These are phyloP conservation scores for Prunus mira DNA, from an alignment of 306 rosid genomes.

Conservation along the genomic window DNA sequence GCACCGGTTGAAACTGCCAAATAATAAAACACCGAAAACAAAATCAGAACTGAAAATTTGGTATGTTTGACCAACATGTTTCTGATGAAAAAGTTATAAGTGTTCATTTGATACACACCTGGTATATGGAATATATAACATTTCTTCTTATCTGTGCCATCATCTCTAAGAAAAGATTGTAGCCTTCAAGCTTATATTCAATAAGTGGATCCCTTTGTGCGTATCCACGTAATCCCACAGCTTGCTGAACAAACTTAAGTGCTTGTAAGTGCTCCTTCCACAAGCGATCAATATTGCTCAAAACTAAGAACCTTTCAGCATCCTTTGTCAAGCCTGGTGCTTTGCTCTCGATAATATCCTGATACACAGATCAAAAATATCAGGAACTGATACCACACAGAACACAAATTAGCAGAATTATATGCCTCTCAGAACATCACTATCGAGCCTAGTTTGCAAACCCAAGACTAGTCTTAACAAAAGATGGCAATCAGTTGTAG, in stretches of 20 bases:
- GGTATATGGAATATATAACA: conserved; percentile 92
- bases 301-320: conserved; percentile 84
- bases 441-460: background rate
- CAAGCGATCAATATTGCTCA: conserved; percentile 87
- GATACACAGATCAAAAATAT: background rate
- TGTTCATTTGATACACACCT: conserved; percentile 44
- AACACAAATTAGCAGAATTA: background rate
- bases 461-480: background rate
- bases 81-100: background rate
- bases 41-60: background rate
- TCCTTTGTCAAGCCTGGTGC: conserved; percentile 92
- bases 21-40: background rate
- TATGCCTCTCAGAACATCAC: background rate
- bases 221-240: conserved; percentile 88
- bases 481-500: background rate
- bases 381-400: background rate
- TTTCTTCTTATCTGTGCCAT: conserved; percentile 98
- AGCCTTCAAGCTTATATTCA: conserved; percentile 95
- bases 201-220: conserved; percentile 98
- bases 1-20: conserved; percentile 85
- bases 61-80: background rate
- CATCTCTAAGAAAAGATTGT: conserved; percentile 97
- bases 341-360: conserved; percentile 74
- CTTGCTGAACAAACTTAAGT: conserved; percentile 93
- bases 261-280: conserved; percentile 99